Evolutionary conservation across 2,329 filamentous ascomycete species (phyloP).

Genomic region (Plectosphaerella cucumerina): DNA sequence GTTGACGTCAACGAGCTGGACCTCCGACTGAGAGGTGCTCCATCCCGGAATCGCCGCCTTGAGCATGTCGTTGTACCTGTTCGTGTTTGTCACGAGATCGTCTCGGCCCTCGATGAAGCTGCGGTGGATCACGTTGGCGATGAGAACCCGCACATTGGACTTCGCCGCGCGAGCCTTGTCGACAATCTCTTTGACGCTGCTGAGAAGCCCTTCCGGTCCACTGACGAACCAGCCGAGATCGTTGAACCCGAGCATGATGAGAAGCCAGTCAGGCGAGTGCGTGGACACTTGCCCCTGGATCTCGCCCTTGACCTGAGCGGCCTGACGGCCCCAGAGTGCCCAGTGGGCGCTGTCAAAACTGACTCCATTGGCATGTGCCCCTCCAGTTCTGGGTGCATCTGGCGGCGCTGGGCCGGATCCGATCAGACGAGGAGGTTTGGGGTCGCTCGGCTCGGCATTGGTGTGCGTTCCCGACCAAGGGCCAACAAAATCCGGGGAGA

Average conservation of each 20-base stretch:
- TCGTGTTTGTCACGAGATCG: constrained; percentile 17
- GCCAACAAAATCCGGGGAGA: constrained; percentile 25
- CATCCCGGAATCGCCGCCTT: constrained; percentile 16
- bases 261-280: constrained; percentile 26
- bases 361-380: constrained; percentile 25
- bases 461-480: constrained; percentile 29
- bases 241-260: constrained; percentile 29
- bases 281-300: constrained; percentile 20
- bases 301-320: constrained; percentile 20
- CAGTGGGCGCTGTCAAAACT: constrained; percentile 26
- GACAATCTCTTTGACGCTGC: constrained; percentile 20
- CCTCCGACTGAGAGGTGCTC: constrained; percentile 20
- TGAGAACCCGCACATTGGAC: constrained; percentile 17
- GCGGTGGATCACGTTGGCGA: constrained; percentile 25
- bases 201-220: constrained; percentile 14
- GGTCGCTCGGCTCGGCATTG: constrained; percentile 2
- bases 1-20: constrained; percentile 26
- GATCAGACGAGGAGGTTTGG: constrained; percentile 11
- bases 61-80: constrained; percentile 21
- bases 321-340: constrained; percentile 26
- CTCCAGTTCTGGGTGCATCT: constrained; percentile 7
- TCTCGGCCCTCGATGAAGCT: constrained; percentile 15
- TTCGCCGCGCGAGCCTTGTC: constrained; percentile 23
- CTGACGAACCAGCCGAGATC: constrained; percentile 26
- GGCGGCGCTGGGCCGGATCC: constrained; percentile 8